Conservation (phyloP, 2,329 filamentous ascomycete species). For the Cladosporium sp. region DNA sequence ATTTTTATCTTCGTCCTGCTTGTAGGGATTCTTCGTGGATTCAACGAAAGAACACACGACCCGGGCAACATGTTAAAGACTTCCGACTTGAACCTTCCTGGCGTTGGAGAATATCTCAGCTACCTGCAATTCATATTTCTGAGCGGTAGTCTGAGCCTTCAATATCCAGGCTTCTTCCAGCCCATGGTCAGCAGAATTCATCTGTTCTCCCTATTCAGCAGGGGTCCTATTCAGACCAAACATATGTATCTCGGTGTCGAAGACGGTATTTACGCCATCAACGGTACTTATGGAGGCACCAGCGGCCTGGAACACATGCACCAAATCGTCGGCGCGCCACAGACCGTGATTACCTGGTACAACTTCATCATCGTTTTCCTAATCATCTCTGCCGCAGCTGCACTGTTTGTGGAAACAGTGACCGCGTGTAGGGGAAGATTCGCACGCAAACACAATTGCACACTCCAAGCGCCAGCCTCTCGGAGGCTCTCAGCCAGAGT, state of each 20-base stretch:
- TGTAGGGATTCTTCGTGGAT: neutral
- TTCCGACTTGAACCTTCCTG: neutral
- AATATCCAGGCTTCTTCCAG: conserved; percentile 8
- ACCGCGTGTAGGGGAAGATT: neutral
- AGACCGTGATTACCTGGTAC: neutral
- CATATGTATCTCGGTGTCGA: neutral
- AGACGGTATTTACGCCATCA: conserved; percentile 7
- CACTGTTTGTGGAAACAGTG: neutral
- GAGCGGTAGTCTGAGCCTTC: conserved; percentile 1
- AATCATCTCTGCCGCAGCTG: neutral
- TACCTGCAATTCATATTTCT: conserved; percentile 9
- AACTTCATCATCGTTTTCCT: conserved; percentile 2
- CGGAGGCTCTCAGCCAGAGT: neutral
- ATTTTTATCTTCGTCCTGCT: neutral
- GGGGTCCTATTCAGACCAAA: neutral
- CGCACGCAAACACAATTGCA: neutral
- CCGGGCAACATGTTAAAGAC: neutral
- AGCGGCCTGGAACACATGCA: conserved; percentile 8
- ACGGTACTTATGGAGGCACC: conserved; percentile 7
- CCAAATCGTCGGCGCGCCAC: conserved; percentile 8
- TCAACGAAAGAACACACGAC: neutral
- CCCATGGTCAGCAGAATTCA: conserved; percentile 2
- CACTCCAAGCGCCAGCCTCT: neutral
- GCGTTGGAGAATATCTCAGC: conserved; percentile 1
- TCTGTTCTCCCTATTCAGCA: conserved; percentile 1